These are phyloP conservation scores for Candida xyloterini DNA, from an alignment of 805 yeast species.

Conservation along the genomic window DNA sequence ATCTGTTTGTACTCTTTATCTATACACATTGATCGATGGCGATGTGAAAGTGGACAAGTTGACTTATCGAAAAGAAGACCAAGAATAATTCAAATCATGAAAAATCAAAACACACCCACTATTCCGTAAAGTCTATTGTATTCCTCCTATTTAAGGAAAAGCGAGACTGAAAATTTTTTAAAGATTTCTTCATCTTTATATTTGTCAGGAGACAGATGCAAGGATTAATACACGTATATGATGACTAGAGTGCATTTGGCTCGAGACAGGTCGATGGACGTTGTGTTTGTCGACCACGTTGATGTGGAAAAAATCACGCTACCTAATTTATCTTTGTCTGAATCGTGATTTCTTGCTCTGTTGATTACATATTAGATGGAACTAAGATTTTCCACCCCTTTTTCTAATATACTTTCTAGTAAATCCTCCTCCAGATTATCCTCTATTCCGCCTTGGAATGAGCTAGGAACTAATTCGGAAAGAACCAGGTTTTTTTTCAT, in stretches of 20 bases:
- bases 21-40: conserved; percentile 75
- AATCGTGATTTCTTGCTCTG: conserved; percentile 22
- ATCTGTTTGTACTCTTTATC: conserved; percentile 70
- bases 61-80: conserved; percentile 51
- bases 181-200: conserved; percentile 7
- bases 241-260: conserved; percentile 99
- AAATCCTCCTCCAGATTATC: conserved; percentile 58
- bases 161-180: conserved; percentile 9
- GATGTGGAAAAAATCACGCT: conserved; percentile 99
- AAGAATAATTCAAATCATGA: not conserved
- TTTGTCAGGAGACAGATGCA: conserved; percentile 15
- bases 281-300: conserved; percentile 47
- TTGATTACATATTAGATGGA: conserved; percentile 8
- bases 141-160: conserved; percentile 5
- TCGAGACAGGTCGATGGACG: conserved; percentile 66
- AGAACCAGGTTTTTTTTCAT: conserved; percentile 72
- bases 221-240: conserved; percentile 39
- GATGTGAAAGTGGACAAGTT: conserved; percentile 92
- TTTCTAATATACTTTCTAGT: conserved; percentile 33
- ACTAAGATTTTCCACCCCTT: conserved; percentile 11
- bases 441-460: conserved; percentile 46
- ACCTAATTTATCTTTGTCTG: conserved; percentile 78
- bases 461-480: conserved; percentile 60
- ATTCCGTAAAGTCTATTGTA: conserved; percentile 2
- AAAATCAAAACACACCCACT: not conserved